A percentile compares a stretch with the other conserved stretches of the same genome.
These are phyloP conservation scores for Crithidia mellificae DNA, from an alignment of 208 protist genomes.

Conservation along the genomic window DNA sequence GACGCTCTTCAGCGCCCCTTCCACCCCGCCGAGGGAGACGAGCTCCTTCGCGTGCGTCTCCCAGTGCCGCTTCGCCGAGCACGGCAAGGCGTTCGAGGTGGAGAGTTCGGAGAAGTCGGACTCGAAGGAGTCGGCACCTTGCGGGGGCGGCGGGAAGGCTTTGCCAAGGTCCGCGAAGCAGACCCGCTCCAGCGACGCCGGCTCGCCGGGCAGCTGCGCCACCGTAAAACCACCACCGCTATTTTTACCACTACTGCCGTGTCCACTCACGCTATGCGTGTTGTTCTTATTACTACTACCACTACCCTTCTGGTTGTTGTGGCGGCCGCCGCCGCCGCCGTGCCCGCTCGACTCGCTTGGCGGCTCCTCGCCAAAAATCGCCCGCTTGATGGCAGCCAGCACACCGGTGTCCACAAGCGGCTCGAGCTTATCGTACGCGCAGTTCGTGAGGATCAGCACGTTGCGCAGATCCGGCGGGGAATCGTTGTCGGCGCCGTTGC, in stretches of 20 bases:
- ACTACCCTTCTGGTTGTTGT: neutral
- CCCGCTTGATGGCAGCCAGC: constrained; percentile 59
- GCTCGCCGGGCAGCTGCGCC: constrained; percentile 12
- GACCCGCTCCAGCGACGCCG: constrained; percentile 62
- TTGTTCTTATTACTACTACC: neutral
- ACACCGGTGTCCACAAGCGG: constrained; percentile 81
- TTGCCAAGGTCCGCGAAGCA: constrained; percentile 81
- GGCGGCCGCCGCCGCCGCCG: neutral
- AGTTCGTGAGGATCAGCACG: constrained; percentile 78
- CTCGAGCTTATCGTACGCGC: constrained; percentile 64
- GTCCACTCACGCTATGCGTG: too few relatives aligned
- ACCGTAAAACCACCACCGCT: constrained; percentile 4
- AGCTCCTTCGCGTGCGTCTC: constrained; percentile 67
- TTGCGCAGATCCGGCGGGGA: constrained; percentile 61
- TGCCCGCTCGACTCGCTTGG: too few relatives aligned
- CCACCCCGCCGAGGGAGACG: constrained; percentile 61
- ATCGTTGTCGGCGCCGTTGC: neutral
- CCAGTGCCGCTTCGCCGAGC: constrained; percentile 72
- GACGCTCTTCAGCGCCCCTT: constrained; percentile 60
- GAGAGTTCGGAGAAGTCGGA: constrained; percentile 81
- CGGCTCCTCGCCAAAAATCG: constrained; percentile 44
- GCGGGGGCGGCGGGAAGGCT: constrained; percentile 68
- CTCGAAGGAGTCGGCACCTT: constrained; percentile 77
- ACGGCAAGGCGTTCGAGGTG: constrained; percentile 37
- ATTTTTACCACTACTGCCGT: too few relatives aligned